Evolutionary conservation across 2,329 filamentous ascomycete genomes (phyloP), one percentile per base, ranked within the genome.

Genomic region (Curvularia spicifera): DNA sequence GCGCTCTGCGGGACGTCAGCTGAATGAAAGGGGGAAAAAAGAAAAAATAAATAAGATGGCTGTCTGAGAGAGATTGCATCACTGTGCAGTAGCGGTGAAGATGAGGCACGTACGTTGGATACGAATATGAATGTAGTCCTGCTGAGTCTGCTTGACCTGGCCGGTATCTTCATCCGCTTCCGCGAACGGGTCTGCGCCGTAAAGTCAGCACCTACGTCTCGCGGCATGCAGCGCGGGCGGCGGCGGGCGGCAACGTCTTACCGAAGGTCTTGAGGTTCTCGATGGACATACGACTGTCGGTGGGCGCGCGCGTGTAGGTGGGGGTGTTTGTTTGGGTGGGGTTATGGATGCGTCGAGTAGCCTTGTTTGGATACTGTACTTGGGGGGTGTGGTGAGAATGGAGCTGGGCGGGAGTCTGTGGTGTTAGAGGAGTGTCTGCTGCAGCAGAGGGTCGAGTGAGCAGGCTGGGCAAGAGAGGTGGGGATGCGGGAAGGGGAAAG

Each of bases 151-250:
- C 84, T 95, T 95, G 80, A 89, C 90, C 84, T 96, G 91, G 86
- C 93, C 93, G 81, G 91, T 93, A 82, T 96, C 93, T 89, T 97
- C 94, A 92, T 97, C 95, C 88, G 93, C 95, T 91, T 98, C 95
- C 90, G 95, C 95, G 93, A 99, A 99, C 90, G 95, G 95, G 90
- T 99, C 58, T 60, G 42, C 31, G 18, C 18, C 10, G 24, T 42
- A 2, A 15, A 6, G 35, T 60, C 35, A 60, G 58, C 48, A 45
- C n/a, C 31, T 35, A 46, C 24, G 18, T 57, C 15, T 53, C 29
- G 46, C 46, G 50, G 50, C 10, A 20, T 53, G 42, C 44, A 31
- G 28, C 10, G 10, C 15, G 24, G 43, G 43, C 26, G 12, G 43
- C 26, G 26, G n/a, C 26, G 33, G 26, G 33, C 45, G 24, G 49